These are phyloP conservation scores for Exutisphaerella laricina DNA, from an alignment of 2,329 filamentous ascomycete genomes.

Conservation along the genomic window DNA sequence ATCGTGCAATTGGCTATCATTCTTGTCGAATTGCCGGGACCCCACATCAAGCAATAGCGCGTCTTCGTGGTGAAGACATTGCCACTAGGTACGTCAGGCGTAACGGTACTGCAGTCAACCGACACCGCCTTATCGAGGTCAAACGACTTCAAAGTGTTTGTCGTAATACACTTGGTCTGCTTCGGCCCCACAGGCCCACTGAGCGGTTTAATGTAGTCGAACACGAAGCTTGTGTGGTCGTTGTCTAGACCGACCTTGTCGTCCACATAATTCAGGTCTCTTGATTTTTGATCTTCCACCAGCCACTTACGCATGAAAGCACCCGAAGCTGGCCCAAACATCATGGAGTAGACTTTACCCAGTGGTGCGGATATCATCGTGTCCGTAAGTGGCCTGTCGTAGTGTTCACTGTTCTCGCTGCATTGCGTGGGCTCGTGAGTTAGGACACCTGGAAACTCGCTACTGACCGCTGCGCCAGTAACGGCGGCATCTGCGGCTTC, in stretches of 20 bases:
- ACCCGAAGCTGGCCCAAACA: slow-evolving; percentile 77
- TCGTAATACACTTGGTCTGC: slow-evolving; percentile 90
- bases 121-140: slow-evolving; percentile 84
- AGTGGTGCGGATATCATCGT: slow-evolving; percentile 81
- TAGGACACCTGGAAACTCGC: slow-evolving; percentile 78
- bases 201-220: slow-evolving; percentile 88
- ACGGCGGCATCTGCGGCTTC: slow-evolving; percentile 36
- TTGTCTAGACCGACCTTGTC: slow-evolving; percentile 68
- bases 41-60: slow-evolving; percentile 91
- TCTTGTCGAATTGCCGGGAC: slow-evolving; percentile 75
- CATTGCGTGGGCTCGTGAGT: slow-evolving; percentile 82
- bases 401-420: slow-evolving; percentile 70
- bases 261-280: slow-evolving; percentile 75
- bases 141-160: slow-evolving; percentile 73
- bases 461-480: slow-evolving; percentile 38
- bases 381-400: slow-evolving; percentile 78
- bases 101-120: slow-evolving; percentile 77
- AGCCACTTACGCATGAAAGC: slow-evolving; percentile 84
- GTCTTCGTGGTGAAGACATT: slow-evolving; percentile 91
- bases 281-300: slow-evolving; percentile 78
- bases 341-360: slow-evolving; percentile 81
- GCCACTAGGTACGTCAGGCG: slow-evolving; percentile 89
- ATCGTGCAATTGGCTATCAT: slow-evolving; percentile 83
- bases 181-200: slow-evolving; percentile 78
- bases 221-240: slow-evolving; percentile 69